These are phyloP conservation scores for Gossypium stocksii DNA, from an alignment of 345 rosid species.

Conservation along the genomic window DNA sequence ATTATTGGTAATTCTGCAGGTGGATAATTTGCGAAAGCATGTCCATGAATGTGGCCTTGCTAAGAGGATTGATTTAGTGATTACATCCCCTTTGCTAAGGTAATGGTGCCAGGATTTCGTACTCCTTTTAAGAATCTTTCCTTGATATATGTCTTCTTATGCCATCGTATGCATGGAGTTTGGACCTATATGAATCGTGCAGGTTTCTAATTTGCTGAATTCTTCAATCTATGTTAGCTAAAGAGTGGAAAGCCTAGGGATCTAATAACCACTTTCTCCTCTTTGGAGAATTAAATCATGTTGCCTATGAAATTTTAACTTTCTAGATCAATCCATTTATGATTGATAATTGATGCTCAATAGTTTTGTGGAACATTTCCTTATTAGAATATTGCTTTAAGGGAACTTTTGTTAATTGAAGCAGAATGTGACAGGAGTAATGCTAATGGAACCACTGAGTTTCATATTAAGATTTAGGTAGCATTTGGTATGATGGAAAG, in stretches of 20 bases:
- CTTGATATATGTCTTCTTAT: neutral
- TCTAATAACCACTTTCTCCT: neutral
- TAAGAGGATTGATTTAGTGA: slow-evolving; percentile 77
- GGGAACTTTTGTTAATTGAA: neutral
- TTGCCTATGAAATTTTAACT: neutral
- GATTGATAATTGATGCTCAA: neutral
- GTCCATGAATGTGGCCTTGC: slow-evolving; percentile 66
- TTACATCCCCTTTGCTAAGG: slow-evolving; percentile 81
- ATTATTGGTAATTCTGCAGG: slow-evolving; percentile 40
- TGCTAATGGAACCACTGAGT: neutral
- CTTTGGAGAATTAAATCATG: neutral
- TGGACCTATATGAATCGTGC: neutral
- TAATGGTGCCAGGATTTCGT: slow-evolving; percentile 21
- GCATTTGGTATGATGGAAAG: too few species aligned
- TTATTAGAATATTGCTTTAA: neutral
- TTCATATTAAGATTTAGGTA: neutral
- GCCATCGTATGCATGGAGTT: neutral
- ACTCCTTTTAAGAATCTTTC: slow-evolving; percentile 9
- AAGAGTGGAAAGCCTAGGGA: neutral
- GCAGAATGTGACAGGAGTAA: neutral
- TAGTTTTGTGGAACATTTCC: neutral
- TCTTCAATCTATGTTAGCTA: neutral
- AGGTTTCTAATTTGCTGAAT: neutral
- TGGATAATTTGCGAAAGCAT: slow-evolving; percentile 82
- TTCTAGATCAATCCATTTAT: neutral